phyloP scores from a whole-genome alignment of 306 rosid species.

The Gastrolobium villosum region DNA sequence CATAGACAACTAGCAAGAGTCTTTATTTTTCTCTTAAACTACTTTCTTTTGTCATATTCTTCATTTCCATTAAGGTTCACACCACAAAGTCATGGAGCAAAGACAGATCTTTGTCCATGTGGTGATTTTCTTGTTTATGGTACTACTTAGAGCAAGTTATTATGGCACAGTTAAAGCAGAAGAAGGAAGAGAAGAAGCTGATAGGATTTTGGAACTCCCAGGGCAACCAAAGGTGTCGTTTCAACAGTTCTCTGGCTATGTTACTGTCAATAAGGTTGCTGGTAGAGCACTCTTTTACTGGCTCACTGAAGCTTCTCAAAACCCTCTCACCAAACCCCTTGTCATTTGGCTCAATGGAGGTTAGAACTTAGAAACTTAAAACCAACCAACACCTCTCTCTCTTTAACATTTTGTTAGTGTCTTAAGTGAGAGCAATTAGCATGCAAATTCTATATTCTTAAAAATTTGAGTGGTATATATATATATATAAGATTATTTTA shows the following conservation, averaged over 20 bases:
- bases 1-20: constrained; percentile 51
- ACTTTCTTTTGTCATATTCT: constrained; percentile 1
- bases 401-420: neutral
- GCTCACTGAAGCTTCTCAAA: constrained; percentile 84
- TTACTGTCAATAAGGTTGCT: constrained; percentile 74
- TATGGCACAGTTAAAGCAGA: neutral
- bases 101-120: constrained; percentile 56
- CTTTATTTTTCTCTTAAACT: neutral
- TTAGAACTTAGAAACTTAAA: constrained; percentile 17
- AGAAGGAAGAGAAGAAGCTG: constrained; percentile 60
- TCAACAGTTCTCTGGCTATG: constrained; percentile 92
- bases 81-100: constrained; percentile 51
- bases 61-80: constrained; percentile 37
- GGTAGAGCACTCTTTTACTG: constrained; percentile 98
- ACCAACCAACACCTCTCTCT: neutral
- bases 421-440: constrained; percentile 20
- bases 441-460: constrained; percentile 30
- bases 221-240: constrained; percentile 89
- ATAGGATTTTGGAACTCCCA: constrained; percentile 81
- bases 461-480: neutral
- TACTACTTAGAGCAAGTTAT: constrained; percentile 26
- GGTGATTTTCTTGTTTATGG: constrained; percentile 48
- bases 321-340: constrained; percentile 73
- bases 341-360: constrained; percentile 99
- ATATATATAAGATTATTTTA: no score